Evolutionary conservation across 2,329 filamentous ascomycete species (phyloP), one percentile per base, ranked within the genome.

Genomic region (Incumbomyces lentus): DNA sequence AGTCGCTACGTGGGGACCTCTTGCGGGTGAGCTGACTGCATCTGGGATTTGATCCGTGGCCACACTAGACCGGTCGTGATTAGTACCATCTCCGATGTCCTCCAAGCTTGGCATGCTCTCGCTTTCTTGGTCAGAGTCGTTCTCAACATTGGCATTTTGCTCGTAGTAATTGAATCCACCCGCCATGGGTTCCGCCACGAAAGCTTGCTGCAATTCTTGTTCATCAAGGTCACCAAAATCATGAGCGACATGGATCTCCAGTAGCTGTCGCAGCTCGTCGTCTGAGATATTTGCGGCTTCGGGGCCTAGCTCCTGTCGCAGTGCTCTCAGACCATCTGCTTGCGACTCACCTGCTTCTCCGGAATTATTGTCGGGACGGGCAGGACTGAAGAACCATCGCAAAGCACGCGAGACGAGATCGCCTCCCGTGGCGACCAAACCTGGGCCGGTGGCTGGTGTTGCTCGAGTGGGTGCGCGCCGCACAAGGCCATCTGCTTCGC

Each of bases 141-240:
- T 4, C 13, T 48, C 40, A 6, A 49, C 42, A 6, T 46, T 19
- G 13, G 49, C 45, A 13, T 47, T 46, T 12, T 55, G 50, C 26
- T 49, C 45, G 31, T 58, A 55, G 32, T 55, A 54, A 36, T 55
- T 53, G 51, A 53, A 55, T 2, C 49, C 55, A 5, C 53, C 55
- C 14, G 48, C 51, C 37, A 54, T 54, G 11, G 38, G 50, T 2
- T 50, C 47, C 11, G 45, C 50, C 6, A 18, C 26, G 22, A 45
- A 45, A 5, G 49, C 49, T 13, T 50, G 46, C 13, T 44, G 49
- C 31, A 57, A 26, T 11, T 39, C 45, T 22, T 53, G 44, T 16
- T 42, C 46, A 7, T 13, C 46, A 38, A 40, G 37, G 26, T 42
- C 30, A n/a, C 41, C 50, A 19, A 43, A 40, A 3, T 45, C 45